phyloP scores from a whole-genome alignment of 495 filamentous ascomycete genomes.

The Podospora bellae-mahoneyi region DNA sequence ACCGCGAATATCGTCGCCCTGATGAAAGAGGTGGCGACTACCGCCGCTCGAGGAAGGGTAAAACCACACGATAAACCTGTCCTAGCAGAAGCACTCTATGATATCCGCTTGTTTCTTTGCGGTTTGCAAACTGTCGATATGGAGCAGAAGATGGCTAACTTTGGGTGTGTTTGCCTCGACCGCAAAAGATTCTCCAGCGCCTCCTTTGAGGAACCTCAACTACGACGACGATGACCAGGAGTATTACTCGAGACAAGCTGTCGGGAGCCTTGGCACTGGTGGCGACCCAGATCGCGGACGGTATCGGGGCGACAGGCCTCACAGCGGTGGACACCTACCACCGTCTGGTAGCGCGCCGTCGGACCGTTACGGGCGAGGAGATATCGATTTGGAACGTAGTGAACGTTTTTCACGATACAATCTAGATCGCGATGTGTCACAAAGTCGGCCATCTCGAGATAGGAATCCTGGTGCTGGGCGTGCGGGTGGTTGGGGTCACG shows the following conservation, averaged over 20 bases:
- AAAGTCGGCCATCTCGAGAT: background rate
- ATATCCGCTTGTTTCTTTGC: slow-evolving; percentile 8
- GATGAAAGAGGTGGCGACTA: slow-evolving; percentile 33
- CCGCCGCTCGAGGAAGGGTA: slow-evolving; percentile 49
- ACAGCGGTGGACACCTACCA: no score
- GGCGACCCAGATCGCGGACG: no score
- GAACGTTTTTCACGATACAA: background rate
- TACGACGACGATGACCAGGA: slow-evolving; percentile 30
- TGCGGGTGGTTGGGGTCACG: background rate
- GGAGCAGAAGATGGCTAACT: slow-evolving; percentile 34
- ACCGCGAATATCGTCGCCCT: slow-evolving; percentile 18
- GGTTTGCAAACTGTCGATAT: slow-evolving; percentile 11
- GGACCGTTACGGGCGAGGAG: no score
- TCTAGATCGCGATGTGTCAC: background rate
- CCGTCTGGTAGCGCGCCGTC: no score
- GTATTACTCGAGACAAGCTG: background rate
- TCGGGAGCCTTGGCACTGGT: no score
- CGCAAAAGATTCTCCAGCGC: slow-evolving; percentile 24
- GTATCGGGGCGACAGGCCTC: no score
- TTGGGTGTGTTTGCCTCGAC: slow-evolving; percentile 13
- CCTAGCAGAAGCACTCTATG: slow-evolving; percentile 11
- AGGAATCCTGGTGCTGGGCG: background rate
- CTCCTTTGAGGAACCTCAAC: slow-evolving; percentile 27
- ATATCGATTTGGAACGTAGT: background rate
- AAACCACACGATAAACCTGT: slow-evolving; percentile 29